These are phyloP conservation scores for Termitomyces sp. DNA, from an alignment of 768 basidiomycete genomes.

Conservation along the genomic window DNA sequence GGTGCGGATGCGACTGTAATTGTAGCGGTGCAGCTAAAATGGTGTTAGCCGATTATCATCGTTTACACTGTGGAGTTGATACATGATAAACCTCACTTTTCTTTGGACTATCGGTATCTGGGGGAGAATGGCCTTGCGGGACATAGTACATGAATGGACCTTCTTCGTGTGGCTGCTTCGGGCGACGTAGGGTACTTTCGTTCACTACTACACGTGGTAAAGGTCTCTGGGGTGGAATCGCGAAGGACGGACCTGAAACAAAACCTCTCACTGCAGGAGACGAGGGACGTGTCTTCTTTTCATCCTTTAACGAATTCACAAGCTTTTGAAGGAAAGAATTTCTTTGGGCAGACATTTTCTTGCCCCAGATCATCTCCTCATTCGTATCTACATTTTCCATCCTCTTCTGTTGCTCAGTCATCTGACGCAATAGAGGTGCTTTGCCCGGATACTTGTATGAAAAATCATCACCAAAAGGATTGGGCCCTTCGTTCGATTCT, in stretches of 20 bases:
- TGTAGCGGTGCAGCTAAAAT: constrained; percentile 7
- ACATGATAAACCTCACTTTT: constrained; percentile 13
- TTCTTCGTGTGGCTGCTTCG: constrained; percentile 35
- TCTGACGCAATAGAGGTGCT: constrained; percentile 52
- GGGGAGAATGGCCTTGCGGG: constrained; percentile 29
- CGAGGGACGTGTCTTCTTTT: constrained; percentile 40
- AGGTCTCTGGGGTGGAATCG: neutral
- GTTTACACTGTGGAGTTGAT: neutral
- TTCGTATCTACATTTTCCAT: constrained; percentile 73
- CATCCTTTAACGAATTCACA: constrained; percentile 47
- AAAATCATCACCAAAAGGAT: constrained; percentile 72
- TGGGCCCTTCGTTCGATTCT: constrained; percentile 55
- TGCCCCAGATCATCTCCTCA: constrained; percentile 77
- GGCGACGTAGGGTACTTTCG: constrained; percentile 25
- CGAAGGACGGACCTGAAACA: constrained; percentile 32
- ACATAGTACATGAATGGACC: constrained; percentile 45
- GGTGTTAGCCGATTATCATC: neutral
- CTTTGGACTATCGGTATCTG: constrained; percentile 13
- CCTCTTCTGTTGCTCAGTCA: constrained; percentile 48
- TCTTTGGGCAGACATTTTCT: constrained; percentile 64
- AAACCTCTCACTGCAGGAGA: constrained; percentile 30
- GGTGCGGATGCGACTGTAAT: constrained; percentile 10
- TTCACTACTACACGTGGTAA: constrained; percentile 16
- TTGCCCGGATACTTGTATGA: constrained; percentile 51
- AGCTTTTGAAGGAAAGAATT: constrained; percentile 68